Evolutionary conservation across 176 grass and related monocot species (phyloP).

Genomic region (Phoenix roebelenii): DNA sequence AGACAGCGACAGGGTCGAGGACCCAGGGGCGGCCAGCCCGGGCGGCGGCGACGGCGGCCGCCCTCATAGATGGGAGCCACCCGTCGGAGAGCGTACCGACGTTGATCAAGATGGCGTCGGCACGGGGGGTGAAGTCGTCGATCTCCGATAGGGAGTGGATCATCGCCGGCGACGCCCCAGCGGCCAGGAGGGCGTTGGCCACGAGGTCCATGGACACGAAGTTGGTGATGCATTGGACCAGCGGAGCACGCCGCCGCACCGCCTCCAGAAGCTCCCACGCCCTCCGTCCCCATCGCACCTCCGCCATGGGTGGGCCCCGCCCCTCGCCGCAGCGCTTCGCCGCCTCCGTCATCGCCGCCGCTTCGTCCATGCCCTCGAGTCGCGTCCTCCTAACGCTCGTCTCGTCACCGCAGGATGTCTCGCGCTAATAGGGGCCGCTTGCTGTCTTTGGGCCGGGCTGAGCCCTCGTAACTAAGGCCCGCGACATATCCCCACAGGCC

Average conservation of each 20-base stretch:
- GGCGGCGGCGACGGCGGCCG: constrained; percentile 25
- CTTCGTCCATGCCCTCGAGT: too few relatives aligned
- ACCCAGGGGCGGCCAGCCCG: constrained; percentile 59
- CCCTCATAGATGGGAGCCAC: constrained; percentile 77
- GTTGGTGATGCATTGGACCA: constrained; percentile 95
- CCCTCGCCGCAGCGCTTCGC: background rate
- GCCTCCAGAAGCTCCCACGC: constrained; percentile 56
- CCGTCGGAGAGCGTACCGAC: constrained; percentile 65
- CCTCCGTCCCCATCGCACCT: constrained; percentile 20
- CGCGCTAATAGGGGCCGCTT: too few relatives aligned
- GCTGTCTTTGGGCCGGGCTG: too few relatives aligned
- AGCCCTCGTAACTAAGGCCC: too few relatives aligned
- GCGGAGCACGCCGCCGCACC: constrained; percentile 42
- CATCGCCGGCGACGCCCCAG: constrained; percentile 81
- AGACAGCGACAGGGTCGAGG: constrained; percentile 64
- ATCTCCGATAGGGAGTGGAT: constrained; percentile 64
- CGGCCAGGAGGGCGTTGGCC: constrained; percentile 63
- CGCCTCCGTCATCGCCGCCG: too few relatives aligned
- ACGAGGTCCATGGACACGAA: constrained; percentile 84
- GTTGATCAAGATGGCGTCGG: constrained; percentile 59
- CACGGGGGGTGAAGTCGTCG: constrained; percentile 65
- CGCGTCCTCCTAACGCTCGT: too few relatives aligned
- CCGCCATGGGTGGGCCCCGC: background rate
- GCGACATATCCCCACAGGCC: too few relatives aligned
- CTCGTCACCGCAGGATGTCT: too few relatives aligned